Evolutionary conservation across 345 rosid species (phyloP).

Genomic region (Rhizophora mangle): DNA sequence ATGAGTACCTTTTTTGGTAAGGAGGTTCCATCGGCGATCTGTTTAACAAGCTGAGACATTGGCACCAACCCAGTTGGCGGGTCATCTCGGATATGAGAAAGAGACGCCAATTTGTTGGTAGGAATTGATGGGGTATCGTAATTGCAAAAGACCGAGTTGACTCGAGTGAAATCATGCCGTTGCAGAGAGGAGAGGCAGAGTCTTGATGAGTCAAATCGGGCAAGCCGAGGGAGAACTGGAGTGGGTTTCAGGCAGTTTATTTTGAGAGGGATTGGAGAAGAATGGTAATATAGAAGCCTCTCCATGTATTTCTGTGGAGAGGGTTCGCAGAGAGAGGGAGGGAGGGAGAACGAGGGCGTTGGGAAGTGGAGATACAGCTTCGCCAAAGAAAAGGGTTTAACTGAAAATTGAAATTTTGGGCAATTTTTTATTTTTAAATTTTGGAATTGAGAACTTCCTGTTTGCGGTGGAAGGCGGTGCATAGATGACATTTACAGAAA

Average conservation of each 20-base stretch:
- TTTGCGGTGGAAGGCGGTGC: no score
- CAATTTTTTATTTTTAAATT: no score
- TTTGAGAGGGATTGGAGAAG: constrained; percentile 48
- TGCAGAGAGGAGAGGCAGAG: constrained; percentile 24
- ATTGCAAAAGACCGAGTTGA: constrained; percentile 41
- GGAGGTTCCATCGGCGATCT: constrained; percentile 33
- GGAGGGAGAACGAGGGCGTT: not conserved
- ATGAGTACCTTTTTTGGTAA: constrained; percentile 49
- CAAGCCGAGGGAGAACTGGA: constrained; percentile 39
- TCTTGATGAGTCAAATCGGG: constrained; percentile 38
- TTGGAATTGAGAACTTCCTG: no score
- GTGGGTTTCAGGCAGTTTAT: constrained; percentile 22
- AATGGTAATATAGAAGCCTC: constrained; percentile 67
- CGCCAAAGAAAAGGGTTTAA: constrained; percentile 3
- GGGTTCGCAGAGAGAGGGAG: not conserved
- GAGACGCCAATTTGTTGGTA: constrained; percentile 15
- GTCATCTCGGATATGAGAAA: constrained; percentile 22
- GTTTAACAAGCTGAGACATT: constrained; percentile 27
- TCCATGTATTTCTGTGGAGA: constrained; percentile 57
- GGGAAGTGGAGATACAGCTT: constrained; percentile 31
- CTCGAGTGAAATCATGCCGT: constrained; percentile 38
- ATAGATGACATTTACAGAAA: no score
- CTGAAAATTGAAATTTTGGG: constrained; percentile 17
- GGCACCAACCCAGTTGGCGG: constrained; percentile 32
- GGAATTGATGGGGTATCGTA: constrained; percentile 27